Base-by-base conservation (phyloP, 768 basidiomycete species). In the Favolaschia claudopus region DNA sequence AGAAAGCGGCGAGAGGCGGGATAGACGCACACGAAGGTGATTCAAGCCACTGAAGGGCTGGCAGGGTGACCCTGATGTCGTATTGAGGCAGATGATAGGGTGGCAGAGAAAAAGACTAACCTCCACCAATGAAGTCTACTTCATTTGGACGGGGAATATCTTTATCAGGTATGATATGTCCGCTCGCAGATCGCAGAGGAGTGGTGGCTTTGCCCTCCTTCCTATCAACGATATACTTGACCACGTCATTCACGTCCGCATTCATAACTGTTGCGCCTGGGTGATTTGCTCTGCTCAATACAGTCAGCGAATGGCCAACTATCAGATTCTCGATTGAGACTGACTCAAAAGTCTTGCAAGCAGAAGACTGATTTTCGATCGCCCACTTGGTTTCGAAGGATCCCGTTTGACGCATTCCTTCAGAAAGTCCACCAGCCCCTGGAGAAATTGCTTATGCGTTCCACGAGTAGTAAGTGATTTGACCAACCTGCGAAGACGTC, bases 361-460 rank as follows among this genome's bases (percentile, higher is more conserved):
- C 81, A 51, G 77, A 72, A 4, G 77, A 70, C 0, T 74, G 75
- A 50, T 76, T 75, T 61, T 85, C 83, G 5, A 84, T 71, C 3
- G 82, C 83, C 78, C 84, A 84, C 49, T 70, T 72, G 4, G 80
- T 81, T 22, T 82, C 65, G 14, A 83, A 69, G 61, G 75, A 76
- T 5, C 76, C 75, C 7, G 79, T 74, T 56, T 73, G 62, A 45
- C 76, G 70, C 20, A 84, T 64, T 5, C 84, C 83, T 22, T 76
- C 75, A 19, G 81, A 79, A 7, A 84, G 72, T 6, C 83, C 83
- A 38, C 83, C 83, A 13, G 83, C 83, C 55, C 83, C 57, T 58
- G 57, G 44, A 25, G 14, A 37, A 5, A 36, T 36, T n/a, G n/a
- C n/a, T n/a, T n/a, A n/a, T n/a, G n/a, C n/a, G n/a, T n/a, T n/a